phyloP scores from a whole-genome alignment of 202 grass and related monocot genomes.

The Bolboschoenoplectus hybrid region DNA sequence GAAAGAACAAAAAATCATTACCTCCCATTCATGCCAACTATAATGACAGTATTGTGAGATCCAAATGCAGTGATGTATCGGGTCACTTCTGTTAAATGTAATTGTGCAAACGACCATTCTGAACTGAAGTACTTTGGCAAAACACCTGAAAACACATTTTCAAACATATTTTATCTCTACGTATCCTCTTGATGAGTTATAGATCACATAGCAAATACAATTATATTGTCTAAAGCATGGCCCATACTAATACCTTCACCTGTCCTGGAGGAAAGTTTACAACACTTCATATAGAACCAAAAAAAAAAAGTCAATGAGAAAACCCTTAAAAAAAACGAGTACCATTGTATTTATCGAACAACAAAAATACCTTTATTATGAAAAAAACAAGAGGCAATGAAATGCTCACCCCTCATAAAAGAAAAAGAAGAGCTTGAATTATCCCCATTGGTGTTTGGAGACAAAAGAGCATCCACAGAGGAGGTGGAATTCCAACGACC shows the following conservation, averaged over 20 bases:
- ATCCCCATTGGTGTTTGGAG: constrained; percentile 61
- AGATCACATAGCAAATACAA: background rate
- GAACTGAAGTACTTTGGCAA: constrained; percentile 92
- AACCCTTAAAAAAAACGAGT: constrained; percentile 10
- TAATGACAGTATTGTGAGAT: constrained; percentile 76
- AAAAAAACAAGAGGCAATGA: background rate
- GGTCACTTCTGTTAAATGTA: constrained; percentile 83
- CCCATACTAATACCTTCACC: background rate
- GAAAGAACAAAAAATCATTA: constrained; percentile 46
- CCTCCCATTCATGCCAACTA: constrained; percentile 97
- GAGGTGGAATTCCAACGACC: constrained; percentile 65
- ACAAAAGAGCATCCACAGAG: constrained; percentile 72
- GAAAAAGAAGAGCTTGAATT: constrained; percentile 86
- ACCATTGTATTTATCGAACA: background rate
- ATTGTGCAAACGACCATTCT: constrained; percentile 97
- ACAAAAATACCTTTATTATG: background rate
- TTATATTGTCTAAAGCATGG: constrained; percentile 17
- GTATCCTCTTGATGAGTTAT: background rate
- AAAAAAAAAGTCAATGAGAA: constrained; percentile 5
- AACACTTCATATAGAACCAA: background rate
- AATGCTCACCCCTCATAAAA: constrained; percentile 77
- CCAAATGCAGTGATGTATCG: constrained; percentile 91
- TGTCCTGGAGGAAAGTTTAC: background rate
- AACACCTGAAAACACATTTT: constrained; percentile 55
- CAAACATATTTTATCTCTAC: background rate